These are phyloP conservation scores for Wallacemonas rigidus DNA, from an alignment of 208 protist species.

Conservation along the genomic window DNA sequence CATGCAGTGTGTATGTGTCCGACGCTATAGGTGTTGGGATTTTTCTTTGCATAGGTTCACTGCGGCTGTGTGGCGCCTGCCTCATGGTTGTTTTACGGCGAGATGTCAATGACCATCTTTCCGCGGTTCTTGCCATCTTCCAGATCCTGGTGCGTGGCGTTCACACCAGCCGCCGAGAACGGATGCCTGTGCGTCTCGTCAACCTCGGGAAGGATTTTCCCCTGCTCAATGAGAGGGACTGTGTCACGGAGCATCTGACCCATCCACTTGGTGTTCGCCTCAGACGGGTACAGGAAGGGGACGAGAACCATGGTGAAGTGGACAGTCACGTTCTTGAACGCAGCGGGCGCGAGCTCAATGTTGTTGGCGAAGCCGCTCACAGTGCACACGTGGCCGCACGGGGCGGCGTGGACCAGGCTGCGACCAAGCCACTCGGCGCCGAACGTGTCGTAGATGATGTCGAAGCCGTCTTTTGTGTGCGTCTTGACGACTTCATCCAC, in stretches of 20 bases:
- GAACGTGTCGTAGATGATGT: slow-evolving; percentile 24
- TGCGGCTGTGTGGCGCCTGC: too few relatives aligned
- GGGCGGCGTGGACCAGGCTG: neutral
- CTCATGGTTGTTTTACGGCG: neutral
- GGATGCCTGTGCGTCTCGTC: slow-evolving; percentile 13
- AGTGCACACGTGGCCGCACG: slow-evolving; percentile 14
- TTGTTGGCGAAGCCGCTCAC: slow-evolving; percentile 9
- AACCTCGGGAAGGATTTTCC: slow-evolving; percentile 12
- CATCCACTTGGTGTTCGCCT: neutral
- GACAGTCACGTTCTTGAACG: slow-evolving; percentile 15
- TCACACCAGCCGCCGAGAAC: slow-evolving; percentile 8
- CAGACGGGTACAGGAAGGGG: slow-evolving; percentile 18
- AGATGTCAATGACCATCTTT: slow-evolving; percentile 8
- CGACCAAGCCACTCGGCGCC: slow-evolving; percentile 11
- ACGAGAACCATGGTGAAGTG: slow-evolving; percentile 8
- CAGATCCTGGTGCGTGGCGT: slow-evolving; percentile 9
- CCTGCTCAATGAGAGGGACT: slow-evolving; percentile 8
- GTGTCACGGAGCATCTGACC: slow-evolving; percentile 14
- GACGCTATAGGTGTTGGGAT: neutral
- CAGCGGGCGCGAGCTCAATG: neutral
- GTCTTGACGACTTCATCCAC: slow-evolving; percentile 11
- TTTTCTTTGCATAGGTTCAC: neutral
- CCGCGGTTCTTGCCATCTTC: slow-evolving; percentile 15
- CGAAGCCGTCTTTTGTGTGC: slow-evolving; percentile 12
- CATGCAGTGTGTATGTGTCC: too few relatives aligned